Evolutionary conservation across 805 yeast species (phyloP).

Genomic region (Yamadazyma insecticola): DNA sequence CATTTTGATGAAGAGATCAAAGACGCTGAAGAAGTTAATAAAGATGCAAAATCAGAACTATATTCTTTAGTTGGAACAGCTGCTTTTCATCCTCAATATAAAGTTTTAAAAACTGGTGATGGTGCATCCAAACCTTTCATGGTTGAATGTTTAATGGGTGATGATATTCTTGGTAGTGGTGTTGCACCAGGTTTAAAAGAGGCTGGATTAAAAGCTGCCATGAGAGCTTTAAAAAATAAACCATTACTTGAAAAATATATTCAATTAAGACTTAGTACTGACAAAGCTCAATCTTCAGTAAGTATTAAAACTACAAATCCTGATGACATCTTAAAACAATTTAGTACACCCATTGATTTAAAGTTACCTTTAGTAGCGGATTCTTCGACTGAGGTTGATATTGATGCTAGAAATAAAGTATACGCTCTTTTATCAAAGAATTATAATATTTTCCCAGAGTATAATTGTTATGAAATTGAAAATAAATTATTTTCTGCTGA

Average conservation of each 20-base stretch:
- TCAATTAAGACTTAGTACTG: conserved; percentile 37
- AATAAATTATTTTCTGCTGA: conserved; percentile 23
- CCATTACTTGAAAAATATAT: conserved; percentile 60
- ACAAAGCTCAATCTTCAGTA: conserved; percentile 6
- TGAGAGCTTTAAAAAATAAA: conserved; percentile 62
- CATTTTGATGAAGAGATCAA: conserved; percentile 28
- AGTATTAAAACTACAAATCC: neutral
- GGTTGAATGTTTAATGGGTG: conserved; percentile 64
- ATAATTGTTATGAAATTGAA: conserved; percentile 18
- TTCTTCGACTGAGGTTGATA: conserved; percentile 20
- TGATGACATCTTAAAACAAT: neutral
- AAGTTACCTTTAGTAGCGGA: conserved; percentile 23
- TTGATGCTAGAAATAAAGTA: conserved; percentile 35
- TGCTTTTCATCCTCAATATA: conserved; percentile 56
- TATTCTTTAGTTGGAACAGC: conserved; percentile 81
- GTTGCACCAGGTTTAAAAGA: conserved; percentile 62
- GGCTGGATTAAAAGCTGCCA: conserved; percentile 86
- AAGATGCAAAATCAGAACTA: conserved; percentile 71
- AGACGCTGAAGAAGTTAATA: conserved; percentile 40
- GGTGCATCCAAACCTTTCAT: conserved; percentile 48
- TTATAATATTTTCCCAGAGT: conserved; percentile 32
- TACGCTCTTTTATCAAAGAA: conserved; percentile 35
- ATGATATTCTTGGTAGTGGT: conserved; percentile 69
- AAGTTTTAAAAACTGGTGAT: conserved; percentile 41
- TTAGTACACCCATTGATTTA: conserved; percentile 7